Percentiles rank a stretch among this genome's conserved stretches.
These are phyloP conservation scores for Hypomyces perniciosus DNA, from an alignment of 2,329 filamentous ascomycete species.

Conservation along the genomic window DNA sequence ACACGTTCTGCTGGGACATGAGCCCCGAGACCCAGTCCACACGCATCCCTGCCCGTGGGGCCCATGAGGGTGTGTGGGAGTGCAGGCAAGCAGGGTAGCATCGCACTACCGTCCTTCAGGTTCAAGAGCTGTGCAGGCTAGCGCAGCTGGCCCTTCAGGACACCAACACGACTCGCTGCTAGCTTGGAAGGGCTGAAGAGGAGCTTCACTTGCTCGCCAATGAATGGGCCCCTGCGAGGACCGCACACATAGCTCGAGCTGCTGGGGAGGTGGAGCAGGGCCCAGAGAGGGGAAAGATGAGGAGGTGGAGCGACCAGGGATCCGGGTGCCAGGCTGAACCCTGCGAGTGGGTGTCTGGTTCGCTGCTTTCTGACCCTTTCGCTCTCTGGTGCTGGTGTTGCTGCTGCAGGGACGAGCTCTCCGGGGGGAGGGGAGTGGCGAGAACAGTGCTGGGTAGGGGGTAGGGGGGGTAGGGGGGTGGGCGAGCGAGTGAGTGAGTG, in stretches of 20 bases:
- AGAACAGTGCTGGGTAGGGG: conserved; percentile 1
- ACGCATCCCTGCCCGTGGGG: conserved; percentile 8
- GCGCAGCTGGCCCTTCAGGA: conserved; percentile 22
- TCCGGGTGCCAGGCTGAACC: conserved; percentile 9
- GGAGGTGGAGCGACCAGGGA: conserved; percentile 1
- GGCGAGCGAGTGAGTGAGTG: neutral
- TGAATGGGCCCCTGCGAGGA: neutral
- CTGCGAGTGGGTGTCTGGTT: neutral
- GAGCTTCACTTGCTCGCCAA: conserved; percentile 9
- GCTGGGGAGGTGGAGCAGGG: neutral
- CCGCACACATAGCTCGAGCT: neutral
- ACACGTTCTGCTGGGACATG: conserved; percentile 10
- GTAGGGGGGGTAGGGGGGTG: neutral
- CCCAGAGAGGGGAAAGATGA: neutral
- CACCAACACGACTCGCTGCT: conserved; percentile 24
- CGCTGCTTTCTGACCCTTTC: neutral
- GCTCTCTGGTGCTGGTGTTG: neutral
- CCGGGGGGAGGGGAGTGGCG: too few species aligned
- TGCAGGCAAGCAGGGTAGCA: neutral
- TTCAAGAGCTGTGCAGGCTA: conserved; percentile 16
- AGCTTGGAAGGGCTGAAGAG: conserved; percentile 35
- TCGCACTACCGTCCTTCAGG: conserved; percentile 14
- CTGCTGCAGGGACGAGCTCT: conserved; percentile 1
- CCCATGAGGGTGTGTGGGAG: conserved; percentile 2
- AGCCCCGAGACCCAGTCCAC: conserved; percentile 4